Percentiles rank a stretch among this genome's conserved stretches.
phyloP scores from a whole-genome alignment of 2,329 filamentous ascomycete species.

The Epichloe typhina region DNA sequence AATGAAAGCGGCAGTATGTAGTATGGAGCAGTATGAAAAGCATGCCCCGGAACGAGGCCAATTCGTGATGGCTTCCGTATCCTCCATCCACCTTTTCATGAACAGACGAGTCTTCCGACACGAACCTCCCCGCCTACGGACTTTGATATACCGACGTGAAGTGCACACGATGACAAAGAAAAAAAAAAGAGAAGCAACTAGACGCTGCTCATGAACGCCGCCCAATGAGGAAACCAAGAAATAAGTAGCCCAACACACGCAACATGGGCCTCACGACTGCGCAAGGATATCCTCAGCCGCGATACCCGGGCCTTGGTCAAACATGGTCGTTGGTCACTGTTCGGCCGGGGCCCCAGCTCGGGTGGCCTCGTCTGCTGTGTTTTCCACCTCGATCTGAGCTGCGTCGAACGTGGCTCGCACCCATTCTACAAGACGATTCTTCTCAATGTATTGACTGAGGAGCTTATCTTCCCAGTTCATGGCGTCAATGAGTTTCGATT shows the following conservation, averaged over 20 bases:
- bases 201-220: background rate
- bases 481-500: conserved; percentile 54
- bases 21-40: too few species aligned
- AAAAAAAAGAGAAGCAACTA: background rate
- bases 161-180: background rate
- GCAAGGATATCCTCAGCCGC: background rate
- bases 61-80: background rate
- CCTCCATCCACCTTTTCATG: background rate
- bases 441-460: conserved; percentile 51
- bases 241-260: background rate
- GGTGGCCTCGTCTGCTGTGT: conserved; percentile 19
- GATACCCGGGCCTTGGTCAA: background rate
- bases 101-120: background rate
- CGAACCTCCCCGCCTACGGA: background rate
- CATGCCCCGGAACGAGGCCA: too few species aligned
- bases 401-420: conserved; percentile 24
- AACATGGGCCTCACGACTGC: background rate
- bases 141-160: background rate
- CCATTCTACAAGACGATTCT: conserved; percentile 60
- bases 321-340: background rate
- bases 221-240: background rate
- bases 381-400: conserved; percentile 22
- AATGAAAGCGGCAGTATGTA: background rate
- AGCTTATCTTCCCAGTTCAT: conserved; percentile 59
- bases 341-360: conserved; percentile 5